Base-by-base conservation (phyloP, 345 rosid species). In the Acer campestre region DNA sequence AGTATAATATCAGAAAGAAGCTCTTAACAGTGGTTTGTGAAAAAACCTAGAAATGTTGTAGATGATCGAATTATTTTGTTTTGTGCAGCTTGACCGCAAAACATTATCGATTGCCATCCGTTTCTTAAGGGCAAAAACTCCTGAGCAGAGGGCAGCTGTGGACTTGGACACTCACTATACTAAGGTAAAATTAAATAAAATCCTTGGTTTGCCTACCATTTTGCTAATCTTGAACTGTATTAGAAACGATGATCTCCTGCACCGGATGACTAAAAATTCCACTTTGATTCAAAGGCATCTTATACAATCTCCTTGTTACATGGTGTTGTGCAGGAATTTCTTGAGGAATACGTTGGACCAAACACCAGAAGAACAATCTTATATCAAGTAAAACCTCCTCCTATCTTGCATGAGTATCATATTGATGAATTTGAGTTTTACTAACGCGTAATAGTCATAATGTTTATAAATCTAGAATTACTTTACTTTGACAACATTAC, bases 151-250 rank as follows among this genome's bases (percentile, higher is more conserved):
- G 81, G 99, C 99, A 56, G 97, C 94, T 3, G 99, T 96, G 81
- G 99, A 96, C 84, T 84, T 96, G 86, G 99, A 96, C 83, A 94
- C 99, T 44, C 99, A 96, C 82, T 96, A 91, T 81, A 78, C 99
- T 65, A 78, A 87, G 93, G 99, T 93, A 18, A 67, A 75, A 72
- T 13, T 38, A 75, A 62, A 22, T 42, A 67, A 76, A 74, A 42
- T 56, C 42, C 9, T 63, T 16, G 35, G 23, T 65, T 27, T 31
- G 44, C 49, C 10, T 66, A 46, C 74, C 23, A 49, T 79, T 67
- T 55, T 71, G 4, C 4, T 49, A 35, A 35, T 67, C 59, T 29
- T 49, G 20, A 29, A 6, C 62, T 49, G 7, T 22, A 8, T n/a
- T n/a, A 56, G 38, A 35, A 69, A 4, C 44, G 48, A 10, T n/a